Evolutionary conservation across 257 asterid genomes (phyloP), one percentile per base, ranked within the genome.

Genomic region (Cordia subcordata): DNA sequence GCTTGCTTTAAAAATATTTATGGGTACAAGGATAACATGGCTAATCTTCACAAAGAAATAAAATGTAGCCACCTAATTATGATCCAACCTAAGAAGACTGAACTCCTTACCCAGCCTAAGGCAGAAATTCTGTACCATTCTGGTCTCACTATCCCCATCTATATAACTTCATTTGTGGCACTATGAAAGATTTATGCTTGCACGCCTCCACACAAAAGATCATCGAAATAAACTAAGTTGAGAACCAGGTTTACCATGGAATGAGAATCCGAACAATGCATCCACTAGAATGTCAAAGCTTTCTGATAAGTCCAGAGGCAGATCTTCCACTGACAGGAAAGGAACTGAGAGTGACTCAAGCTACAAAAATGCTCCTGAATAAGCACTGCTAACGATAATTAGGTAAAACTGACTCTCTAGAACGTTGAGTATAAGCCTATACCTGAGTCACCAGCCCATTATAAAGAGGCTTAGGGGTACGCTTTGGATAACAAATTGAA

Each of bases 251-350:
- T 38, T 78, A 90, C 98, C 98, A 44, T 85, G 96, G 79, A 89
- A 89, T 46, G 96, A 92, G 82, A 92, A 88, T 62, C 96, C 99
- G 59, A 88, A 88, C 66, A 92, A 78, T 46, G 96, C 95, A 86
- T 92, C 96, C 61, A 92, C 81, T 50, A 88, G 52, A 63, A 88
- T 66, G 72, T 88, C 94, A 57, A 84, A 92, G 75, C 75, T 83
- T 62, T 80, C 75, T 4, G 90, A 82, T 19, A 92, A 69, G 76
- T 92, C 89, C 79, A 18, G 68, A 4, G 93, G 86, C 23, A 92
- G 80, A 61, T 85, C 92, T 74, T 92, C 96, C 68, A 73, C 81
- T 18, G 94, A 75, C 62, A 92, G 70, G 85, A 92, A 84, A 77
- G 96, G 94, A 69, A 86, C 49, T 47, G 94, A 80, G 61, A 92